phyloP scores from a whole-genome alignment of 306 rosid species.

The Quercus agrifolia region DNA sequence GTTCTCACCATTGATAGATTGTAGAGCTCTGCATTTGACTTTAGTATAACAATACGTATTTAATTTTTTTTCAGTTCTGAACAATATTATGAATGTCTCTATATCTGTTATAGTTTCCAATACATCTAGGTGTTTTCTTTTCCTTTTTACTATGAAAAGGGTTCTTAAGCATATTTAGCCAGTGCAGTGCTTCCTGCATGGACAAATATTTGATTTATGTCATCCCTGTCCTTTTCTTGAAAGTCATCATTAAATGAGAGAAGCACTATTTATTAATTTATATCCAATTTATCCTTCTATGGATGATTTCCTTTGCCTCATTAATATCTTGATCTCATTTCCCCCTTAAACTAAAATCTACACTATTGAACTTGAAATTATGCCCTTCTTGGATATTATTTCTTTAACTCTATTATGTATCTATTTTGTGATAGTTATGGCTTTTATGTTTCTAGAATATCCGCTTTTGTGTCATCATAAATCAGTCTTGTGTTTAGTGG shows the following conservation, averaged over 20 bases:
- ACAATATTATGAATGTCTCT: background rate
- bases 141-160: background rate
- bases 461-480: background rate
- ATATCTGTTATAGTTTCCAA: background rate
- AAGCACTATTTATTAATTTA: background rate
- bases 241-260: background rate
- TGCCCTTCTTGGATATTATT: background rate
- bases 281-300: background rate
- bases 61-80: background rate
- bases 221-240: background rate
- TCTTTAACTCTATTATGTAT: background rate
- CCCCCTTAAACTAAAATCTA: background rate
- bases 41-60: background rate
- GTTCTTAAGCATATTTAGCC: background rate
- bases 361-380: background rate
- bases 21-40: background rate
- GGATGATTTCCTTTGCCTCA: background rate
- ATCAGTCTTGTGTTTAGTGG: background rate
- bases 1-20: background rate
- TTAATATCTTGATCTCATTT: background rate
- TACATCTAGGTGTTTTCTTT: background rate
- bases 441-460: background rate
- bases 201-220: background rate
- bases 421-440: background rate
- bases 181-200: background rate